phyloP scores from a whole-genome alignment of 352 stramenopile genomes.

The Phytopythium montanum region DNA sequence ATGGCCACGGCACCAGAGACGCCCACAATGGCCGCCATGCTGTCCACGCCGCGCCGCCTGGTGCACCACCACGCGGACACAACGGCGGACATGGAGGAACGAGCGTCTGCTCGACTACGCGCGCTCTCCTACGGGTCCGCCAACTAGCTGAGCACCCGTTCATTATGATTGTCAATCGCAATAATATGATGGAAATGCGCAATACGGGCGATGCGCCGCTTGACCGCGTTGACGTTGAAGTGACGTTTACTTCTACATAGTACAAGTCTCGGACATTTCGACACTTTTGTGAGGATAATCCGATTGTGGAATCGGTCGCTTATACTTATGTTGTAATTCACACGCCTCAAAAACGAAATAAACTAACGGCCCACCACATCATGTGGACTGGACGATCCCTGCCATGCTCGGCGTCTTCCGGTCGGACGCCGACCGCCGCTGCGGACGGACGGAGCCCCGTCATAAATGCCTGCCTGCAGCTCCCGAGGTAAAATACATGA shows the following conservation, averaged over 20 bases:
- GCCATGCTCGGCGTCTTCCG: constrained; percentile 7
- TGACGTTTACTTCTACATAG: neutral
- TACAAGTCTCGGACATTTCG: neutral
- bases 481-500: neutral
- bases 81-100: constrained; percentile 14
- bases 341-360: constrained; percentile 4
- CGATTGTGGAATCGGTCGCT: too few species aligned
- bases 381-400: too few species aligned
- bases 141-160: neutral
- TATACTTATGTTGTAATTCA: constrained; percentile 5
- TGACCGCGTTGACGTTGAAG: constrained; percentile 4
- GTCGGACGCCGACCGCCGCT: neutral
- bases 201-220: neutral
- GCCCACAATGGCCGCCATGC: constrained; percentile 56
- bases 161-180: too few species aligned
- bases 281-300: neutral
- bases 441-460: neutral
- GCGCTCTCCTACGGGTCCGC: constrained; percentile 19
- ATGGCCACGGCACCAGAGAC: constrained; percentile 58
- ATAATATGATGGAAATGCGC: too few species aligned
- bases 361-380: neutral
- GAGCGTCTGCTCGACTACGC: constrained; percentile 2
- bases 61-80: constrained; percentile 22
- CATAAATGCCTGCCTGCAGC: constrained; percentile 1
- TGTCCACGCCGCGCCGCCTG: constrained; percentile 51